phyloP scores from a whole-genome alignment of 306 rosid genomes.

The Cajanus cajan region DNA sequence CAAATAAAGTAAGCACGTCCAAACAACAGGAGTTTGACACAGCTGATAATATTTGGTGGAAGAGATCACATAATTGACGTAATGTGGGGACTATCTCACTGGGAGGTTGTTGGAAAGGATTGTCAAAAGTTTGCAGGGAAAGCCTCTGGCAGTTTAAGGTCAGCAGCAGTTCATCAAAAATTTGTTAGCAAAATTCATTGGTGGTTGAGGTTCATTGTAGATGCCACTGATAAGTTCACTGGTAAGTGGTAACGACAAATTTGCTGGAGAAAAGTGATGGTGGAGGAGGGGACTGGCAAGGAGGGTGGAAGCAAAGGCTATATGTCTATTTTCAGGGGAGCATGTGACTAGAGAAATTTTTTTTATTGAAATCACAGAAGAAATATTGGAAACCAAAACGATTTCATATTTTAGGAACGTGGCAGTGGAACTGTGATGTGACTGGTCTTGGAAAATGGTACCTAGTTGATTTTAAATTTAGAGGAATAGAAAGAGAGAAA shows the following conservation, averaged over 20 bases:
- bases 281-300: not conserved
- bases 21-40: not conserved
- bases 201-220: not conserved
- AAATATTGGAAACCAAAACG: not conserved
- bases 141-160: too few species aligned
- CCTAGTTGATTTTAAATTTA: not conserved
- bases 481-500: not conserved
- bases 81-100: not conserved
- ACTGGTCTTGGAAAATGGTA: not conserved
- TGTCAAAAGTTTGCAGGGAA: not conserved
- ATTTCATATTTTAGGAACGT: not conserved
- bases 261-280: not conserved
- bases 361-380: not conserved
- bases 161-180: too few species aligned
- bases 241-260: not conserved
- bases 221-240: not conserved
- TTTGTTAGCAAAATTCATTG: not conserved
- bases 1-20: not conserved
- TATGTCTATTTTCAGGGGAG: not conserved
- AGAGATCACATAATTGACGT: not conserved
- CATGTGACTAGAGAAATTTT: not conserved
- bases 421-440: not conserved
- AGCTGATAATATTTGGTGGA: too few species aligned
- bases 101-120: not conserved
- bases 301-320: not conserved